Conservation (phyloP, 768 basidiomycete species). For the Pleurotus cornucopiae region DNA sequence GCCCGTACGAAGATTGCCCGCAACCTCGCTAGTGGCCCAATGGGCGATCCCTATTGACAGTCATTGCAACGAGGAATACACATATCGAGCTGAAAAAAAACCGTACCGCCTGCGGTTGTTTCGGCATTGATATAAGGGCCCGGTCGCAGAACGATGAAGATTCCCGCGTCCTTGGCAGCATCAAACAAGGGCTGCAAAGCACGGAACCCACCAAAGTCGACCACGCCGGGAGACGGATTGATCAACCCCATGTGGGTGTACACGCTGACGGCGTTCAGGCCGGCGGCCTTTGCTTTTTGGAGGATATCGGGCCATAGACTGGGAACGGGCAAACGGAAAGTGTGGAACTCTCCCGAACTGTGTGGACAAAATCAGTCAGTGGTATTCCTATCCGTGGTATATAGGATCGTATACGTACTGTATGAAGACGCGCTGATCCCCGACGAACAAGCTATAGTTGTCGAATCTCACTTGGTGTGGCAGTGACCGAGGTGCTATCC, state of each 20-base stretch:
- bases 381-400: neutral
- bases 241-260: conserved; percentile 79
- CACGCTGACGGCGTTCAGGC: conserved; percentile 73
- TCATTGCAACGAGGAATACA: neutral
- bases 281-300: conserved; percentile 77
- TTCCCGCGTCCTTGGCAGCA: conserved; percentile 66
- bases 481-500: neutral
- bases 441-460: conserved; percentile 66
- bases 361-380: neutral
- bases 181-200: conserved; percentile 69
- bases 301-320: conserved; percentile 80
- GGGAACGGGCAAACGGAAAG: conserved; percentile 77
- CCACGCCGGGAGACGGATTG: conserved; percentile 68
- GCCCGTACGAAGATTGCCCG: conserved; percentile 64
- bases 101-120: conserved; percentile 68
- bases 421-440: conserved; percentile 67
- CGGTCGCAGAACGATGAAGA: conserved; percentile 79
- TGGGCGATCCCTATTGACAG: conserved; percentile 36
- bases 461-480: conserved; percentile 40
- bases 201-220: conserved; percentile 72
- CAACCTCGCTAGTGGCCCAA: conserved; percentile 50
- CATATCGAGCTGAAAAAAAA: conserved; percentile 37
- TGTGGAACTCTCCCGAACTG: conserved; percentile 84
- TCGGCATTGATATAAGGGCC: conserved; percentile 78
- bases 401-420: conserved; percentile 42